These are phyloP conservation scores for Penicillium flavigenum DNA, from an alignment of 495 filamentous ascomycete genomes.

Conservation along the genomic window DNA sequence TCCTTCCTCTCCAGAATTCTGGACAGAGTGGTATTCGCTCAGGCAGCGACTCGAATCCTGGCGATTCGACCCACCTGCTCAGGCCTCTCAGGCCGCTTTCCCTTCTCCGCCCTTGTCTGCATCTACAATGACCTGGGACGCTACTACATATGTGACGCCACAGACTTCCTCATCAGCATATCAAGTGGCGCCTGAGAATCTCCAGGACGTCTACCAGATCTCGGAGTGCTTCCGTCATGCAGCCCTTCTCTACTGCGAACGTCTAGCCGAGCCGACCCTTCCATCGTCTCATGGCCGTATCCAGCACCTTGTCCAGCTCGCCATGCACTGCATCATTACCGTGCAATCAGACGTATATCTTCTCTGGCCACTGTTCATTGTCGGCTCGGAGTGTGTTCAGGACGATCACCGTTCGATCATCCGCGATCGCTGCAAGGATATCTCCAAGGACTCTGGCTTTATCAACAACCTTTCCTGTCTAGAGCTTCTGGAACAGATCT, in stretches of 20 bases:
- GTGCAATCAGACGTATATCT: conserved; percentile 85
- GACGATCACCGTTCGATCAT: conserved; percentile 76
- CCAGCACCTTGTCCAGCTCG: conserved; percentile 75
- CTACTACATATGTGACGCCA: conserved; percentile 33
- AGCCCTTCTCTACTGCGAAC: conserved; percentile 86
- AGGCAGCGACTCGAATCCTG: conserved; percentile 75
- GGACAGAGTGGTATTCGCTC: conserved; percentile 81
- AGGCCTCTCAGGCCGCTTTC: conserved; percentile 22
- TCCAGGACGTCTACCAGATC: conserved; percentile 60
- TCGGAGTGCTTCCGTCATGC: conserved; percentile 89
- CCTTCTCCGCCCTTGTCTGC: conserved; percentile 24
- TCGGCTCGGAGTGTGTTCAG: conserved; percentile 85
- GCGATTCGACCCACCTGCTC: conserved; percentile 61
- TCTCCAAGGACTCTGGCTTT: conserved; percentile 84
- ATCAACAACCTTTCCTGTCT: conserved; percentile 87
- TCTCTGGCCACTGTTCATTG: conserved; percentile 91
- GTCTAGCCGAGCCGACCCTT: conserved; percentile 74
- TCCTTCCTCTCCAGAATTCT: conserved; percentile 59
- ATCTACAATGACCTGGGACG: conserved; percentile 39
- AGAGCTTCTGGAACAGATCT: conserved; percentile 81
- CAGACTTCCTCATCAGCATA: conserved; percentile 30
- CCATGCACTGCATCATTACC: conserved; percentile 76
- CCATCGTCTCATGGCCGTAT: conserved; percentile 76
- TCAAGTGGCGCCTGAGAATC: conserved; percentile 38
- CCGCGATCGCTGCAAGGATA: conserved; percentile 75